A percentile compares a stretch with the other conserved stretches of the same genome.
Conservation (phyloP, 179 eudicot genomes). For the Drosera spatulata region DNA sequence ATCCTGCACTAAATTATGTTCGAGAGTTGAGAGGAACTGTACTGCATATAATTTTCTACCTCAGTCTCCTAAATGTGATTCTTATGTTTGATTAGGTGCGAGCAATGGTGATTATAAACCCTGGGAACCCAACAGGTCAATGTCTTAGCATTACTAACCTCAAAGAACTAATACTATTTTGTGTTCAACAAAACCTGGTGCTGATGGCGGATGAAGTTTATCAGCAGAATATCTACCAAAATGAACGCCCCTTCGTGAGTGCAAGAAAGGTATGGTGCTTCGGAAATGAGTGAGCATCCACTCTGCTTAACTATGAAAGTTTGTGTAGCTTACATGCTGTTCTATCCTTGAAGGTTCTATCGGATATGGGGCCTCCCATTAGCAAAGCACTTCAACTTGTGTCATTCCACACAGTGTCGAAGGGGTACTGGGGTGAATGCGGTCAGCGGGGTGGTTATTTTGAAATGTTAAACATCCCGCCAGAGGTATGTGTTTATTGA, state of each 20-base stretch:
- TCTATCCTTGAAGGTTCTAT: conserved; percentile 40
- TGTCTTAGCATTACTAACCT: conserved; percentile 82
- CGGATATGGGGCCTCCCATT: conserved; percentile 79
- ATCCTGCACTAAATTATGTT: too few relatives aligned
- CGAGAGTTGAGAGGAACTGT: background rate
- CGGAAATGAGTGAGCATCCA: too few relatives aligned
- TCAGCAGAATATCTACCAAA: conserved; percentile 95
- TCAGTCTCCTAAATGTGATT: background rate
- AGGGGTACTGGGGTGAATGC: conserved; percentile 97
- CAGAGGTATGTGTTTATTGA: conserved; percentile 36
- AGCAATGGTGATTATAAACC: conserved; percentile 99
- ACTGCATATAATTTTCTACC: background rate
- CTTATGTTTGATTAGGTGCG: conserved; percentile 42
- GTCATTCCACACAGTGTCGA: conserved; percentile 94
- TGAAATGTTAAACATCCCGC: conserved; percentile 92
- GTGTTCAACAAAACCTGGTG: conserved; percentile 60
- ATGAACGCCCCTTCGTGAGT: conserved; percentile 89
- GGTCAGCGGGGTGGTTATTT: conserved; percentile 97
- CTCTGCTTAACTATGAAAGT: too few relatives aligned
- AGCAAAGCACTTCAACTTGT: conserved; percentile 87
- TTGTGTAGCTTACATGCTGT: conserved; percentile 1
- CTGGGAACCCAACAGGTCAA: conserved; percentile 98
- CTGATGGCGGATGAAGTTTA: conserved; percentile 94
- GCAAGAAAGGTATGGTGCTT: conserved; percentile 57
- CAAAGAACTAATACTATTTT: conserved; percentile 57